A percentile compares a stretch with the other conserved stretches of the same genome.
These are phyloP conservation scores for Parachaetomium inaequale DNA, from an alignment of 495 filamentous ascomycete species.

Conservation along the genomic window DNA sequence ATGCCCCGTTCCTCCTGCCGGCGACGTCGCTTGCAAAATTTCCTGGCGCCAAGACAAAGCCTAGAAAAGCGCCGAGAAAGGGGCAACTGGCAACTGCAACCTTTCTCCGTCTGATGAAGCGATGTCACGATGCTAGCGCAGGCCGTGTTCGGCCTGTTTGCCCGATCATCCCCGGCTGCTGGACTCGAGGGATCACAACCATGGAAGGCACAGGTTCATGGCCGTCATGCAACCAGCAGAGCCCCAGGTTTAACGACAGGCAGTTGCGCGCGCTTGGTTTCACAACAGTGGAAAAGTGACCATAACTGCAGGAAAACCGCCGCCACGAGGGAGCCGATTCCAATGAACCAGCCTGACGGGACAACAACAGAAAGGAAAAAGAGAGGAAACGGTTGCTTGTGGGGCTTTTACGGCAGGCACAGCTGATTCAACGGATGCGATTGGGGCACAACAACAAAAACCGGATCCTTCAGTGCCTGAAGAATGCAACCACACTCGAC, in stretches of 20 bases:
- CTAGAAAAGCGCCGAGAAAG: background rate
- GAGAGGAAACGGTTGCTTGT: background rate
- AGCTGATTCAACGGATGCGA: background rate
- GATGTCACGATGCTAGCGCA: background rate
- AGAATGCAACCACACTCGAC: background rate
- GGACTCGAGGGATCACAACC: background rate
- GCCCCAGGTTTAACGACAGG: no score
- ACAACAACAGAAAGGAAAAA: background rate
- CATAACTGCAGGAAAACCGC: background rate
- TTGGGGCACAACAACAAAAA: background rate
- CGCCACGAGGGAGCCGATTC: background rate
- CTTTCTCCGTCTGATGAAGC: background rate
- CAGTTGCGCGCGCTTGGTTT: background rate
- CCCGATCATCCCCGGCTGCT: background rate
- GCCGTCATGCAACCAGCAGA: background rate
- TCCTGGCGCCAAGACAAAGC: background rate
- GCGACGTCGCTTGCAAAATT: background rate
- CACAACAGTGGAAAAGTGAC: background rate
- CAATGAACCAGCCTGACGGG: background rate
- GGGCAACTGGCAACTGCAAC: no score
- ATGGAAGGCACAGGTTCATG: background rate
- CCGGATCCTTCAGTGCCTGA: background rate
- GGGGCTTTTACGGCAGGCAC: background rate
- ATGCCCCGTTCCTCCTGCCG: no score
- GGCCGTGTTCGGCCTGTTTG: background rate